Evolutionary conservation across 2,329 filamentous ascomycete species (phyloP).

Genomic region (Berkeleyomyces basicola): DNA sequence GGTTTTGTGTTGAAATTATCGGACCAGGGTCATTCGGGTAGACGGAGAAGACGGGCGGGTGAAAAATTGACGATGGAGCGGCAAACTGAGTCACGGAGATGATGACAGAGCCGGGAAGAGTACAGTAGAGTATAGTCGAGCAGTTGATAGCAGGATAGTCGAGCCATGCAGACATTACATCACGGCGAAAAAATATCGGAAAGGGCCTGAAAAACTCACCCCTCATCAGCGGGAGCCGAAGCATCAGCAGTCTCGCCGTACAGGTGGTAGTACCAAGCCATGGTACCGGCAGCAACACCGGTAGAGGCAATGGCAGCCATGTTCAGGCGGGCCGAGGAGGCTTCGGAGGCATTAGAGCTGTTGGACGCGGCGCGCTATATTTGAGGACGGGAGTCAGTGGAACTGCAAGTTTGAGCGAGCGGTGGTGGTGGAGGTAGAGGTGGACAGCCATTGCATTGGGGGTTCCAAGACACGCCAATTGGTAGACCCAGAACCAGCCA

Average conservation of each 20-base stretch:
- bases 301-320: constrained; percentile 76
- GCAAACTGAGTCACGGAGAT: background rate
- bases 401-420: background rate
- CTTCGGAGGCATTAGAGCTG: constrained; percentile 53
- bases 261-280: constrained; percentile 94
- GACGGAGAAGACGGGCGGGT: background rate
- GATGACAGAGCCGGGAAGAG: background rate
- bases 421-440: background rate
- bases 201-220: constrained; percentile 47
- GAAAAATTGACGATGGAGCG: background rate
- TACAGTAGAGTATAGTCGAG: background rate
- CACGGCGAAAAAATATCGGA: constrained; percentile 5
- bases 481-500: background rate
- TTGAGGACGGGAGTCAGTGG: constrained; percentile 5
- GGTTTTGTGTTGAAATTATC: background rate
- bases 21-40: background rate
- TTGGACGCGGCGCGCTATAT: constrained; percentile 51
- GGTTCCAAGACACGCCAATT: background rate
- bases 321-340: constrained; percentile 65
- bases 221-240: constrained; percentile 89
- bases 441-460: no score
- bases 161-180: background rate
- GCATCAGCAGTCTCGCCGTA: constrained; percentile 80
- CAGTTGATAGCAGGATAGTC: background rate
- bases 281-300: constrained; percentile 68